phyloP scores from a whole-genome alignment of 2,329 filamentous ascomycete species.

The Lachnellula cervina region DNA sequence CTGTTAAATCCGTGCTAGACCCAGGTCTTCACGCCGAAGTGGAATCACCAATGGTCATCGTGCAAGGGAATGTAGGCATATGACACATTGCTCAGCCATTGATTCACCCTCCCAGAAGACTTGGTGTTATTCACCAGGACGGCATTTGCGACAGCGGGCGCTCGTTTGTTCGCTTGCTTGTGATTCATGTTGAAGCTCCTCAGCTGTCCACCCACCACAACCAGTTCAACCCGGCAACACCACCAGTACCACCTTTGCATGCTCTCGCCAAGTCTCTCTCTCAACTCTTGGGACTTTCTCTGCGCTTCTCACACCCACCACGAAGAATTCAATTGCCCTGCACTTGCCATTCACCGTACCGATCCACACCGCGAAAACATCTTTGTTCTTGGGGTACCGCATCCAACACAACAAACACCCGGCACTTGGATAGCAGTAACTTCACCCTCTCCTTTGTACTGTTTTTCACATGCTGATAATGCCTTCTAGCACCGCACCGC shows the following conservation, averaged over 20 bases:
- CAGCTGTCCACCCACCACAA: not conserved
- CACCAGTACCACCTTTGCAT: not conserved
- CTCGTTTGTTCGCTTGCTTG: not conserved
- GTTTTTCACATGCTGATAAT: not conserved
- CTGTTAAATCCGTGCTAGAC: not conserved
- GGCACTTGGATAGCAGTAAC: not conserved
- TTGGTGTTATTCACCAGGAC: not conserved
- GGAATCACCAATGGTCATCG: not conserved
- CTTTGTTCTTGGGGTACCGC: not conserved
- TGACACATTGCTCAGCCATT: not conserved
- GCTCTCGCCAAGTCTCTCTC: no score
- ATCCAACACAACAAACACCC: not conserved
- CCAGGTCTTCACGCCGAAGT: not conserved
- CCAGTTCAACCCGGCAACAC: not conserved
- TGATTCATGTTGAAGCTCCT: not conserved
- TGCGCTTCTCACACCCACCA: not conserved
- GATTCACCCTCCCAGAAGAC: not conserved
- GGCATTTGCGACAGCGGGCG: not conserved
- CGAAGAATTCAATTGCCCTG: not conserved
- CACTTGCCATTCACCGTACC: not conserved
- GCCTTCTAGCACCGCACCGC: no score
- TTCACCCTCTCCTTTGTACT: not conserved
- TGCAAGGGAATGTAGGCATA: not conserved
- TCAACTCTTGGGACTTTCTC: not conserved
- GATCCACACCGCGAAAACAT: not conserved